phyloP scores from a whole-genome alignment of 78 protist genomes.

The Andalucia godoyi region DNA sequence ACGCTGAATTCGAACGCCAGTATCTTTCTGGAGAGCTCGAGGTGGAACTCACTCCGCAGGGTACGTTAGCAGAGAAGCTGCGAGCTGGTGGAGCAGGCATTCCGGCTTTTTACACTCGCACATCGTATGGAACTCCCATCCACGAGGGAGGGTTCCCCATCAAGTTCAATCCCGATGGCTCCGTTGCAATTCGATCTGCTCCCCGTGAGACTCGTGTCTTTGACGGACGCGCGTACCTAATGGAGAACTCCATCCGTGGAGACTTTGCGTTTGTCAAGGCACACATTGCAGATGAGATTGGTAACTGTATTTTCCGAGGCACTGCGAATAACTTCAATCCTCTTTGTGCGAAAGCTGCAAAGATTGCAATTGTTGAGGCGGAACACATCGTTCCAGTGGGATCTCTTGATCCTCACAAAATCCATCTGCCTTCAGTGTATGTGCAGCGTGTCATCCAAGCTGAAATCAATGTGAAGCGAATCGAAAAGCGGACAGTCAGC shows the following conservation, averaged over 20 bases:
- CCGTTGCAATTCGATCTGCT: slow-evolving; percentile 26
- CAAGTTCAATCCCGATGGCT: slow-evolving; percentile 59
- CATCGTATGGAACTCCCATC: slow-evolving; percentile 77
- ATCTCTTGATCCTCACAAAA: slow-evolving; percentile 55
- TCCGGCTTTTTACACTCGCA: slow-evolving; percentile 91
- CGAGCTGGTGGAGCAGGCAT: slow-evolving; percentile 96
- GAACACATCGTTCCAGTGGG: slow-evolving; percentile 84
- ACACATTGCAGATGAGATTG: slow-evolving; percentile 77
- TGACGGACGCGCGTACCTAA: slow-evolving; percentile 44
- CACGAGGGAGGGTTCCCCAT: slow-evolving; percentile 83
- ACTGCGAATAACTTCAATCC: slow-evolving; percentile 86
- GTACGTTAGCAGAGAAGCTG: slow-evolving; percentile 92
- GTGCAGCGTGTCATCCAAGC: slow-evolving; percentile 63
- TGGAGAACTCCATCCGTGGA: slow-evolving; percentile 75
- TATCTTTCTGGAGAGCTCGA: slow-evolving; percentile 87
- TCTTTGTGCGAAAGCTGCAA: slow-evolving; percentile 67
- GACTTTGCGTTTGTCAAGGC: slow-evolving; percentile 83
- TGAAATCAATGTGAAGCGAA: slow-evolving; percentile 50
- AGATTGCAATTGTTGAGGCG: slow-evolving; percentile 77
- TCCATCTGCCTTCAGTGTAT: slow-evolving; percentile 81
- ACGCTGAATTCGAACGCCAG: slow-evolving; percentile 69
- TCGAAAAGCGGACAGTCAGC: slow-evolving; percentile 42
- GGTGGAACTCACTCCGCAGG: slow-evolving; percentile 80
- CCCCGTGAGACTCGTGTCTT: slow-evolving; percentile 50
- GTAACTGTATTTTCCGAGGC: slow-evolving; percentile 71